phyloP scores from a whole-genome alignment of 2,329 filamentous ascomycete genomes.

The Plectosphaerella plurivora region DNA sequence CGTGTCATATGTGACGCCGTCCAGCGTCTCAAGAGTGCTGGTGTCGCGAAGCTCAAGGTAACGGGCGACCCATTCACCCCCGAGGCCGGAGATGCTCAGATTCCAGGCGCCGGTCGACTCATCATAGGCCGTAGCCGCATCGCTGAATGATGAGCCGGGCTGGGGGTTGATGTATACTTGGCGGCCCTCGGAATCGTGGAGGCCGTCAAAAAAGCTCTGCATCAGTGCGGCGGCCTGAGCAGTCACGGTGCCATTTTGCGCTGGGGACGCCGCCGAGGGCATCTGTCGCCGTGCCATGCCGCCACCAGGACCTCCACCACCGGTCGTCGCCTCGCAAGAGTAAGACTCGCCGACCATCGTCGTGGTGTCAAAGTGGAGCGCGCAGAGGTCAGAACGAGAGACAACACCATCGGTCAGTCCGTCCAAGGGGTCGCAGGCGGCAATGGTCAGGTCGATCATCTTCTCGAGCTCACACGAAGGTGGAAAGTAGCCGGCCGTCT shows the following conservation, averaged over 20 bases:
- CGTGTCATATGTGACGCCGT: conserved; percentile 47
- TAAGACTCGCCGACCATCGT: conserved; percentile 25
- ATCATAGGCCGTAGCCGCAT: conserved; percentile 27
- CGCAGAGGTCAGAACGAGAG: conserved; percentile 27
- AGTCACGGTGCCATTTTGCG: conserved; percentile 29
- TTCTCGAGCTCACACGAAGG: conserved; percentile 26
- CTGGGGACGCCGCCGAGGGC: conserved; percentile 20
- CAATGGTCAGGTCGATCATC: conserved; percentile 51
- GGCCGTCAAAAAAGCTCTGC: conserved; percentile 26
- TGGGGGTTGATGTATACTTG: conserved; percentile 31
- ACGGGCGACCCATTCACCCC: conserved; percentile 31
- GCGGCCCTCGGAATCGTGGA: conserved; percentile 27
- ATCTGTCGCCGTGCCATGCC: conserved; percentile 3
- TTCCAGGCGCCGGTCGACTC: conserved; percentile 22
- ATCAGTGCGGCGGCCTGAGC: conserved; percentile 27
- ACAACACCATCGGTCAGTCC: conserved; percentile 40
- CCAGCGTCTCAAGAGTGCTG: conserved; percentile 30
- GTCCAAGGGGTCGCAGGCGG: conserved; percentile 50
- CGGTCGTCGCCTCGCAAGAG: conserved; percentile 32
- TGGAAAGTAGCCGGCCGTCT: conserved; percentile 33
- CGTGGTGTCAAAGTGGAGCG: conserved; percentile 25
- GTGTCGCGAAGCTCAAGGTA: conserved; percentile 32
- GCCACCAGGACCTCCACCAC: conserved; percentile 22
- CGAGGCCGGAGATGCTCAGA: conserved; percentile 23
- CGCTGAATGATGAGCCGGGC: conserved; percentile 22